Evolutionary conservation across 495 filamentous ascomycete genomes (phyloP).

Genomic region (Penicillium tannophilum): DNA sequence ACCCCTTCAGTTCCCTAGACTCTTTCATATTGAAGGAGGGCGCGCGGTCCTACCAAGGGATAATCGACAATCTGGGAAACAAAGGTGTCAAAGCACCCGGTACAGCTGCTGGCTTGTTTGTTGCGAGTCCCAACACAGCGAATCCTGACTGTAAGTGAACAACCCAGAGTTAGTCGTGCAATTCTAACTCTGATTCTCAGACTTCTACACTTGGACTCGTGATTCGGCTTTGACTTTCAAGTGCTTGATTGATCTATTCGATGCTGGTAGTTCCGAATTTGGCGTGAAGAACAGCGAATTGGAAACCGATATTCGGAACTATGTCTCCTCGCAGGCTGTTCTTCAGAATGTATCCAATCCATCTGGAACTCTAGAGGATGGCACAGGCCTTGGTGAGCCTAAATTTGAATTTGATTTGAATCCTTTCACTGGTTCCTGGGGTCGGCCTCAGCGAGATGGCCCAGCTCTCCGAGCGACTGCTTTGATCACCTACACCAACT

Average conservation of each 20-base stretch:
- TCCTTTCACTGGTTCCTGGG: conserved; percentile 60
- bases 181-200: conserved; percentile 27
- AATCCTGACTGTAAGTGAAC: conserved; percentile 53
- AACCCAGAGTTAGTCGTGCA: background rate
- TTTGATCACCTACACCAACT: conserved; percentile 39
- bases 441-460: conserved; percentile 64
- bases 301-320: conserved; percentile 50
- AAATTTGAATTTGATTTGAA: conserved; percentile 59
- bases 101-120: conserved; percentile 47
- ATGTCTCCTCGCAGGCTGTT: conserved; percentile 53
- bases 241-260: conserved; percentile 47
- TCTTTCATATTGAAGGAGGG: conserved; percentile 14
- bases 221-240: conserved; percentile 60
- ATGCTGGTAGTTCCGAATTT: conserved; percentile 29
- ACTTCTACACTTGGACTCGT: conserved; percentile 64
- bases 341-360: conserved; percentile 58
- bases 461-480: conserved; percentile 47
- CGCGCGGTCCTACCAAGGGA: conserved; percentile 26
- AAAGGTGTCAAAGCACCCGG: conserved; percentile 45
- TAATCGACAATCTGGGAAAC: conserved; percentile 58
- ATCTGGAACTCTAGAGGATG: conserved; percentile 52
- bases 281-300: conserved; percentile 38
- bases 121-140: conserved; percentile 55
- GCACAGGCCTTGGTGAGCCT: conserved; percentile 59
- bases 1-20: conserved; percentile 1